Evolutionary conservation across 2,329 filamentous ascomycete genomes (phyloP), one percentile per base, ranked within the genome.

Genomic region (Hypomyces perniciosus): DNA sequence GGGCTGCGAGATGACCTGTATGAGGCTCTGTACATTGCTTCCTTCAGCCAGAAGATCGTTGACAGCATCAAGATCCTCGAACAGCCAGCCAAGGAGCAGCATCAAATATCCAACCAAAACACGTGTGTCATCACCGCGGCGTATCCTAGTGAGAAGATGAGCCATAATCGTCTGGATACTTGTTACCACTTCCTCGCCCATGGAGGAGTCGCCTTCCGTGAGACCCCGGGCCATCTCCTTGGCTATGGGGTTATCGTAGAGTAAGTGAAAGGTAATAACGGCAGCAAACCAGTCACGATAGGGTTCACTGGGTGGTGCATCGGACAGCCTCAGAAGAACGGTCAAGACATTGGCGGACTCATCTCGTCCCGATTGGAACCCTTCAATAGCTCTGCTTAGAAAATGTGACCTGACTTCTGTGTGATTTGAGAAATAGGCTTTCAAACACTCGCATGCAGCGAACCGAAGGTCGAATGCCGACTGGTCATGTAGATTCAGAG

Each of bases 41-140:
- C 89, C 92, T 67, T 99, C 93, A 5, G 84, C 85, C 2, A 99
- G 76, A 56, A 99, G 90, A 67, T 99, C 90, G 65, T 97, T 90
- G 13, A 97, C 89, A 2, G 86, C 91, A 59, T 90, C 86, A 6
- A 90, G 82, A 59, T 96, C 90, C 64, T 99, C 92, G 64, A 91
- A 99, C 8, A 97, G 75, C 88, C 92, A 96, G 27, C 86, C 84
- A 33, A 87, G 83, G 3, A 99, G 79, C 8, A 97, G 71, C 85
- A 95, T 96, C 10, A 96, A 71, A 64, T 96, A 96, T 5, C 87
- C 92, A 39, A 95, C 80, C 0, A 86, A 78, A 55, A 95, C 79
- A 30, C 91, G 80, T 58, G 88, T 81, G 62, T 97, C 90, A 44
- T 90, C 84, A 10, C 80, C 80, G 37, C 85, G 81, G 59, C 89